Evolutionary conservation across 768 basidiomycete species (phyloP), one percentile per base, ranked within the genome.

Genomic region (Auricularia heimuer): DNA sequence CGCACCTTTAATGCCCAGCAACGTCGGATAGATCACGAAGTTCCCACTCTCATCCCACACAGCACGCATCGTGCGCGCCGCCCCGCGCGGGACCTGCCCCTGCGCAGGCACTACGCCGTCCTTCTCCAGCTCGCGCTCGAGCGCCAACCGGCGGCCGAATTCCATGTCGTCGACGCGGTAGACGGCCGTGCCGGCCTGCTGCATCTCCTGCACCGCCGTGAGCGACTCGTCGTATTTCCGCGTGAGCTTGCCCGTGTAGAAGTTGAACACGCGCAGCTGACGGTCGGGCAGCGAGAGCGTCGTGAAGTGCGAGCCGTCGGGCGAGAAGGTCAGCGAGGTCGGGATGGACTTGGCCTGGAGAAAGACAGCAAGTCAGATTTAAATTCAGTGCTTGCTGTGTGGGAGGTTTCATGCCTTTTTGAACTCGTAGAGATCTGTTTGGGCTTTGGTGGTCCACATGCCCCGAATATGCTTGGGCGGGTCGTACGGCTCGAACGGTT

Each of bases 21-120:
- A 76, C 0, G 94, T 93, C 18, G 96, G 92, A 71, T 98, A 99
- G 37, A 99, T 75, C 21, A 98, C 79, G 72, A 99, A 97, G 16
- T 92, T 89, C 3, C 96, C 95, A 67, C 90, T 94, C 76, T 99
- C 97, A 71, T 99, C 97, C 95, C 95, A 99, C n/a, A 94, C 83
- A 1, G 87, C 91, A 72, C 92, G 95, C 34, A 86, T 90, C 81
- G 90, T 94, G 64, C 75, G 69, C 61, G 75, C 76, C 67, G 67
- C 77, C 69, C 70, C 86, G 83, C 29, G 87, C 90, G 63, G 86
- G 88, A 68, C 39, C 65, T 7, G 39, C 39, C 83, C 78, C 63
- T 78, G 80, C 35, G 87, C 88, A 21, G 34, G 29, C 24, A 7
- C 24, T 29, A 12, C 42, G 47, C 72, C 72, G 65, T 68, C 71